Percentiles rank a stretch among this genome's conserved stretches.
Conservation (phyloP, 1,284 basidiomycete genomes). For the Thecaphora frezii region DNA sequence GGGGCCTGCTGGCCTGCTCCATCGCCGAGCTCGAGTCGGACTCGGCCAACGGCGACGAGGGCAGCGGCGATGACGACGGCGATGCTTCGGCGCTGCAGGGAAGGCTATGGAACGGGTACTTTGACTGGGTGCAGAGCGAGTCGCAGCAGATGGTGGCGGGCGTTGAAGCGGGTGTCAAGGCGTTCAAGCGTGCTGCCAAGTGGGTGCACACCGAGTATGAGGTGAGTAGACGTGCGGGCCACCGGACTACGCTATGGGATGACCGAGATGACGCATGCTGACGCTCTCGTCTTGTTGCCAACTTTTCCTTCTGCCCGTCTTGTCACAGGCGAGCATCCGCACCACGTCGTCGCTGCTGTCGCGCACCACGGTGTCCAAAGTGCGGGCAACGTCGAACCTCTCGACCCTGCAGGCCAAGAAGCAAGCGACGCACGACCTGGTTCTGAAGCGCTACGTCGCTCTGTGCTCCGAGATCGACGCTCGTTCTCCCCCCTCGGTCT, state of each 20-base stretch:
- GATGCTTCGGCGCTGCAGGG: neutral
- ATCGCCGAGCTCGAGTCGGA: conserved; percentile 3
- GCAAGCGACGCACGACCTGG: conserved; percentile 25
- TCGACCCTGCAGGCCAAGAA: conserved; percentile 9
- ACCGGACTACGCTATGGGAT: too few relatives aligned
- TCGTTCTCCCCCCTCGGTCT: neutral
- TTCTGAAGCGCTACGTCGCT: conserved; percentile 21
- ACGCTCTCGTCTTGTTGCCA: neutral
- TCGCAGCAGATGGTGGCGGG: neutral
- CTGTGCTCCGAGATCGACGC: conserved; percentile 10
- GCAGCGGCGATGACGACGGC: neutral
- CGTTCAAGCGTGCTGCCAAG: neutral
- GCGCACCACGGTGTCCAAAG: neutral
- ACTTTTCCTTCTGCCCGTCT: neutral
- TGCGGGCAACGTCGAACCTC: neutral
- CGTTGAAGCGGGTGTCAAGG: conserved; percentile 5
- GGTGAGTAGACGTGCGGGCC: neutral
- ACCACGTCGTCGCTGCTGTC: neutral
- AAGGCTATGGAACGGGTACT: conserved; percentile 20
- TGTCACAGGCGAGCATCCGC: neutral
- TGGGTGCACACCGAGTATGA: neutral
- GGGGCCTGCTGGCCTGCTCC: conserved; percentile 24
- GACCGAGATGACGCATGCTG: too few relatives aligned
- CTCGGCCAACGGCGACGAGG: conserved; percentile 1
- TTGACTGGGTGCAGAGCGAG: conserved; percentile 29